Conservation (phyloP, 306 rosid species). For the Canavalia gladiata region DNA sequence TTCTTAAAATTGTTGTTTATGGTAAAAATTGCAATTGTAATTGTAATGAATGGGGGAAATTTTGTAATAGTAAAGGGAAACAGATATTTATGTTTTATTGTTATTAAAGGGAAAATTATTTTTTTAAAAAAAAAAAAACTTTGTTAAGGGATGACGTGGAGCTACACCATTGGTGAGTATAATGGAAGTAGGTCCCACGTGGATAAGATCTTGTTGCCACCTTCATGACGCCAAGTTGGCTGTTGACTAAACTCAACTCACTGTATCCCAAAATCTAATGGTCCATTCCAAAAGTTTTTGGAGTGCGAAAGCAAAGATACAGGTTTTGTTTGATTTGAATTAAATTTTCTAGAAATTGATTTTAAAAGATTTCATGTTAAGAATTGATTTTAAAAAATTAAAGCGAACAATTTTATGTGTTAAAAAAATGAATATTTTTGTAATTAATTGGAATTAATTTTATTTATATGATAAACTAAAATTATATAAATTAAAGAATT, state of each 20-base stretch:
- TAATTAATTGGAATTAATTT: background rate
- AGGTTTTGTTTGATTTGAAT: background rate
- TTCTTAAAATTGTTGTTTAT: no score
- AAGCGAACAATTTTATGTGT: background rate
- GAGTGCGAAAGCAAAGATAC: background rate
- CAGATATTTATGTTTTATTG: background rate
- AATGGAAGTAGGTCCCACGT: conserved; percentile 5
- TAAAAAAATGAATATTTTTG: background rate
- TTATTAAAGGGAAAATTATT: background rate
- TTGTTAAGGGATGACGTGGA: background rate
- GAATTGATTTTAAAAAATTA: background rate
- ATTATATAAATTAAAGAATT: background rate
- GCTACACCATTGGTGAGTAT: background rate
- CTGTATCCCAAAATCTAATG: background rate
- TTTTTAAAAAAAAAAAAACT: no score
- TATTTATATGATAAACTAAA: background rate
- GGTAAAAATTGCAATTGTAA: background rate
- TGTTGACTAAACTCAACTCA: background rate
- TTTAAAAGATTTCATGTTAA: background rate
- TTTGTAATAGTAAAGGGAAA: background rate
- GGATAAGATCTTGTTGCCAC: conserved; percentile 18
- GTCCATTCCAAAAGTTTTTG: conserved; percentile 4
- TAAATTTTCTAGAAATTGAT: background rate
- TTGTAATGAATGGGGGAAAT: background rate
- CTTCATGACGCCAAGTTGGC: background rate